Percentiles rank a stretch among this genome's conserved stretches.
Conservation (phyloP, 768 basidiomycete species). For the Podaxis carcinomalis region DNA sequence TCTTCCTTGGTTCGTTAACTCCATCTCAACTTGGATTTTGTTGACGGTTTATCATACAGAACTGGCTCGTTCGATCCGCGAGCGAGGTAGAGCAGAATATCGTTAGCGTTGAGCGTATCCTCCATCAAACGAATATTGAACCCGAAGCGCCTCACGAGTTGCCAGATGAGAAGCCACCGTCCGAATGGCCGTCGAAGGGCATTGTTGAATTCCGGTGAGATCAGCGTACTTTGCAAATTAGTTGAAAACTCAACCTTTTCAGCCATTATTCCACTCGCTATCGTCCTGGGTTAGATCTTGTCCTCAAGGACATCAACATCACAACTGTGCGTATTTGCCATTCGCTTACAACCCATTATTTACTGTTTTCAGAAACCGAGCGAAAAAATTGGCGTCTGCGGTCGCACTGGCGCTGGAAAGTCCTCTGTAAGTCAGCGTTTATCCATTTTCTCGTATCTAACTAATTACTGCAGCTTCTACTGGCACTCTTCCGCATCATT, state of each 20-base stretch:
- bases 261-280: constrained; percentile 77
- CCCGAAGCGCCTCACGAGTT: constrained; percentile 76
- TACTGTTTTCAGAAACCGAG: constrained; percentile 49
- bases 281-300: constrained; percentile 73
- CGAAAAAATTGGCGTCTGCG: constrained; percentile 90
- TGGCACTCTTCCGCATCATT: constrained; percentile 75
- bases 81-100: constrained; percentile 91
- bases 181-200: constrained; percentile 72
- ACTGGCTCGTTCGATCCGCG: constrained; percentile 78
- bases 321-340: constrained; percentile 48
- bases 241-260: not conserved
- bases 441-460: not conserved
- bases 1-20: constrained; percentile 61
- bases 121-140: constrained; percentile 72
- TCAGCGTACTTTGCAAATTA: too few relatives aligned
- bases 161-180: constrained; percentile 47
- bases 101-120: constrained; percentile 83
- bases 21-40: not conserved
- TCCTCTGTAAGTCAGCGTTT: constrained; percentile 48
- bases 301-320: constrained; percentile 73
- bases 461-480: constrained; percentile 39
- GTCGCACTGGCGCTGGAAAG: constrained; percentile 79
- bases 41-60: constrained; percentile 33
- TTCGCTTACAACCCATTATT: not conserved
- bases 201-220: constrained; percentile 67